Base-by-base conservation (phyloP, 345 rosid genomes). In the Eucalyptus decipiens region DNA sequence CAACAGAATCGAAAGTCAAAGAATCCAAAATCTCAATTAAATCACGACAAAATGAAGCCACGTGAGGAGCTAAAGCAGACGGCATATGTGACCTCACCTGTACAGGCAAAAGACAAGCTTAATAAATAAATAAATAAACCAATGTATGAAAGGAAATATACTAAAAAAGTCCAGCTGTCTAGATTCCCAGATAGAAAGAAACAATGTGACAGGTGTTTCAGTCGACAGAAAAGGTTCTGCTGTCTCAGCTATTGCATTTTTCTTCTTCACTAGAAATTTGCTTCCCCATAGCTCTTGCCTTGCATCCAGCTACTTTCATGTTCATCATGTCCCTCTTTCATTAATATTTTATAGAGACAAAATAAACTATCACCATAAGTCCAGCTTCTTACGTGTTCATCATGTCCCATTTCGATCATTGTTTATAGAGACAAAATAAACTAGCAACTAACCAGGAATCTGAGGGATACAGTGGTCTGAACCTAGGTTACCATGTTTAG, bases 11-110 rank as follows among this genome's bases (percentile, higher is more conserved):
- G 91, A 96, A 92, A 92, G 92, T 92, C 95, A 97, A 92, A 81
- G 96, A 94, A 88, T 90, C 94, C 92, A 97, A 89, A 93, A 96
- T 93, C 89, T 92, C 87, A 88, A 93, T 92, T 93, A 96, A 92
- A 93, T 92, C 92, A 30, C 65, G 92, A 91, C 94, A 94, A 89
- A 97, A 80, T 56, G 95, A 91, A 90, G 96, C 92, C 88, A 97
- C 86, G 60, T 91, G 92, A 86, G 97, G 95, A 89, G 93, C 92
- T 88, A 97, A 88, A 89, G 94, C 92, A 90, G 95, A 95, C 51
- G 98, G 96, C 99, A 97, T 94, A 88, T 96, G 95, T 26, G 98
- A 96, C 90, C 93, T 95, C 92, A 95, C 96, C 99, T 97, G 45
- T 19, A 52, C 24, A 56, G 51, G 42, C 87, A 49, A 86, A n/a